Base-by-base conservation (phyloP, 2,329 filamentous ascomycete genomes). In the Apiospora arundinis region DNA sequence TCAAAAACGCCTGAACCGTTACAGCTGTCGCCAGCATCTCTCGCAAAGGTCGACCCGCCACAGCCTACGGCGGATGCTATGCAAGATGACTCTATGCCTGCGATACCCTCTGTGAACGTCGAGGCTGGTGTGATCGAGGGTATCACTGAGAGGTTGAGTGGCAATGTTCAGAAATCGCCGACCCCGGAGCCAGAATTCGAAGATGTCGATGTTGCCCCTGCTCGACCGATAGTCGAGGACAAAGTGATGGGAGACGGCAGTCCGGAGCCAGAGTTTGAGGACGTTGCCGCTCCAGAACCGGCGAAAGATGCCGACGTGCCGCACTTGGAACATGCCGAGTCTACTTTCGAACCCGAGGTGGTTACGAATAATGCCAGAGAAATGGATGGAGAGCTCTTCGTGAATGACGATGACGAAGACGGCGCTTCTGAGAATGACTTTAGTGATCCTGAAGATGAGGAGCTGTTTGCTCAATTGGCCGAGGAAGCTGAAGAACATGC, bases 401-500 rank as follows among this genome's bases (percentile, higher is more conserved):
- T 83, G 42, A 85, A 85, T 18, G 85, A 88, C 21, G 90, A 88
- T 18, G 90, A 93, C 49, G 92, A 95, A 23, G 91, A 76, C 18
- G 92, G 95, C 23, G 91, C 75, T 18, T 74, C 75, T 44, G 78
- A 93, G 73, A 90, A 91, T 68, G 89, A 92, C 25, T 91, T 92
- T 76, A 96, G 93, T 45, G 95, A 98, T 74, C 93, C 94, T 0
- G 96, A 97, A 81, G 95, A 98, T 74, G 95, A 95, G 78, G 95
- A 97, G 76, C 87, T 99, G 8, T 88, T 98, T 70, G 90, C 89
- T 8, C 94, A 95, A 75, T 90, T 99, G 76, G 95, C 94, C 0
- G 90, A 92, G 37, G 97, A 99, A 85, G 94, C 93, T 1, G 94
- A 97, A 82, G 96, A 98, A 77, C 95, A 99, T 78, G 95, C 93